Base-by-base conservation (phyloP, 371 early-diverging fungal genomes). In the Mortierella sp. region DNA sequence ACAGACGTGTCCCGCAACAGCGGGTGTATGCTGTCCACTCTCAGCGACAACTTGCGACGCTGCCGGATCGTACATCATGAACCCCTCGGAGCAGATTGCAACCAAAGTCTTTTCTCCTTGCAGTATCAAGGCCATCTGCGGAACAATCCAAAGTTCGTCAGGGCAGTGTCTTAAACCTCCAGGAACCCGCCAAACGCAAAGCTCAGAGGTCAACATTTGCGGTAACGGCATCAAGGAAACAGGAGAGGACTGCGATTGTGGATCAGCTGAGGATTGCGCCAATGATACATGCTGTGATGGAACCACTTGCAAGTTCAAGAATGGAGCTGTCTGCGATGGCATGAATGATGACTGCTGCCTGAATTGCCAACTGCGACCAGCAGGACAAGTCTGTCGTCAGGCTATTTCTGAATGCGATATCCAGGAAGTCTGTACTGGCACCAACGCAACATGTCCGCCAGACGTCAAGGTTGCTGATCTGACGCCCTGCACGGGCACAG, bases 171-270 rank as follows among this genome's bases (percentile, higher is more conserved):
- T 94, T 20, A 62, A 85, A 79, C 86, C 92, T 86, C 85, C 59
- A 74, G 84, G 64, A 37, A 61, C 49, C 35, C 72, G 32, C 28
- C 30, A 49, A 74, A 84, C 65, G 54, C 86, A 74, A 63, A 84
- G 88, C 90, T 85, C 86, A 92, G 90, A 66, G 91, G 92, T 18
- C 68, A 86, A 66, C 35, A 94, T 95, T 83, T 98, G 98, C 79
- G 98, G 98, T 18, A 98, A 98, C 83, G 98, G 98, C 2, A 91
- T 98, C 62, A 90, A 90, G 66, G 98, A 98, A 84, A 84, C 83
- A 0, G 93, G 93, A 60, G 98, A 98, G 84, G 94, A 98, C 43
- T 98, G 98, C 81, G 98, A 98, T 80, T 96, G 97, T 67, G 96
- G 95, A 14, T 90, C 91, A 14, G 66, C 85, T 28, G 92, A 89